Base-by-base conservation (phyloP, 73 alveolate species). In the Paramecium tetraurelia region DNA sequence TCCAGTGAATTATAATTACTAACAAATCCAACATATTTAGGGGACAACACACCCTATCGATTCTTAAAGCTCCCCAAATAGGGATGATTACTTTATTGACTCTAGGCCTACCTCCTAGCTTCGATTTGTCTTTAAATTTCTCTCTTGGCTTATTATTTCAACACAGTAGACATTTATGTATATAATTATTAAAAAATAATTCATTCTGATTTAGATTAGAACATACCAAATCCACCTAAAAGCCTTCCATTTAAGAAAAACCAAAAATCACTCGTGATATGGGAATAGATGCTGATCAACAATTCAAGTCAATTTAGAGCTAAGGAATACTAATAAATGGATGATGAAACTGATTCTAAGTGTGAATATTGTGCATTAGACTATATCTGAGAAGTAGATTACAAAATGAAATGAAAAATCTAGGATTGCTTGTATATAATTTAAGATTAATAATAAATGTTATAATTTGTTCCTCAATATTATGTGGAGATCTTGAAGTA, bases 1-100 rank as follows among this genome's bases (percentile, higher is more conserved):
- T 75, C 87, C 36, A 75, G 24, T 29, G 87, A 75, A 41, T 35
- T 75, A 8, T 75, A 38, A 75, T 75, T 75, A 63, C 84, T 63
- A 41, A 63, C 84, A 63, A 63, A 63, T 18, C 69, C 69, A 53
- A 53, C 69, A 53, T 53, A 53, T 63, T 33, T 27, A 31, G 84
- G 84, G 1, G 84, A 63, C 27, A 22, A 14, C 3, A 63, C 31
- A 27, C 46, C 46, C 6, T 27, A 14, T 10, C 50, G 9, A 31
- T 33, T 63, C 29, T 33, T 63, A 31, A 33, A 33, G 27, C 27
- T 63, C 21, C 48, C 48, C 50, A 63, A 63, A 33, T 63, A 63
- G n/a, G 84, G 84, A 63, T 63, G 84, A 63, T 33, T 63, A 33
- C 84, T 33, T 31, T 27, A 24, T 33, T 63, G 27, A 63, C 84